phyloP scores from a whole-genome alignment of 768 basidiomycete genomes.

The Epithele typhae region DNA sequence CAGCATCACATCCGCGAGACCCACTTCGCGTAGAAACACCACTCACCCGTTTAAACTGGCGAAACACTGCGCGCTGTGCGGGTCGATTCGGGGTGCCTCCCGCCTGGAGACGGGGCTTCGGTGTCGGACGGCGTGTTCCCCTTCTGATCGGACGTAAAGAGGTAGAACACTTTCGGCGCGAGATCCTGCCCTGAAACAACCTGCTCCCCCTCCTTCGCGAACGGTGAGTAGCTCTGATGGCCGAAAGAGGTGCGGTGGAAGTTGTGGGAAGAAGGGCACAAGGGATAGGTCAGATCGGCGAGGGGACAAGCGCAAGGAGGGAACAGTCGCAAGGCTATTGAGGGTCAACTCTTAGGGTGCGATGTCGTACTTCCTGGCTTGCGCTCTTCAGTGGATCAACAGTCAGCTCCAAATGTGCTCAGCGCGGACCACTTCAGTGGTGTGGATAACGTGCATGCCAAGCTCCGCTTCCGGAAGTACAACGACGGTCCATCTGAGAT shows the following conservation, averaged over 20 bases:
- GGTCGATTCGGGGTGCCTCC: conserved; percentile 11
- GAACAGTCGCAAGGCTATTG: conserved; percentile 30
- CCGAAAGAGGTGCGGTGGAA: no score
- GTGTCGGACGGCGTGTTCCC: conserved; percentile 36
- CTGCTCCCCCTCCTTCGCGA: no score
- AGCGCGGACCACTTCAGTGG: conserved; percentile 21
- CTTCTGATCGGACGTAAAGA: conserved; percentile 36
- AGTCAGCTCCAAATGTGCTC: conserved; percentile 38
- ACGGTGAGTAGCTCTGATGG: no score
- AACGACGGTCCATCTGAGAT: conserved; percentile 45
- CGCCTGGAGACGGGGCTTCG: conserved; percentile 25
- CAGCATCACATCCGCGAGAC: no score
- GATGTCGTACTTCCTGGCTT: conserved; percentile 31
- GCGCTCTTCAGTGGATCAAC: conserved; percentile 25
- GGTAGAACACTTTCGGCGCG: conserved; percentile 37
- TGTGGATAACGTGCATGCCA: conserved; percentile 36
- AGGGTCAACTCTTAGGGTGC: conserved; percentile 39
- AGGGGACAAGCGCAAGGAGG: no score
- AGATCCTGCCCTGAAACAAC: conserved; percentile 18
- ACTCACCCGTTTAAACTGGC: conserved; percentile 27
- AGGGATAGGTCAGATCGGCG: no score
- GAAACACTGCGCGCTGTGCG: conserved; percentile 20
- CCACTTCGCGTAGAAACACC: conserved; percentile 11
- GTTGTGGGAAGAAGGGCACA: no score
- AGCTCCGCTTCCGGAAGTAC: conserved; percentile 34